Conservation (phyloP, 2,329 filamentous ascomycete genomes). For the Diaporthe sp. region DNA sequence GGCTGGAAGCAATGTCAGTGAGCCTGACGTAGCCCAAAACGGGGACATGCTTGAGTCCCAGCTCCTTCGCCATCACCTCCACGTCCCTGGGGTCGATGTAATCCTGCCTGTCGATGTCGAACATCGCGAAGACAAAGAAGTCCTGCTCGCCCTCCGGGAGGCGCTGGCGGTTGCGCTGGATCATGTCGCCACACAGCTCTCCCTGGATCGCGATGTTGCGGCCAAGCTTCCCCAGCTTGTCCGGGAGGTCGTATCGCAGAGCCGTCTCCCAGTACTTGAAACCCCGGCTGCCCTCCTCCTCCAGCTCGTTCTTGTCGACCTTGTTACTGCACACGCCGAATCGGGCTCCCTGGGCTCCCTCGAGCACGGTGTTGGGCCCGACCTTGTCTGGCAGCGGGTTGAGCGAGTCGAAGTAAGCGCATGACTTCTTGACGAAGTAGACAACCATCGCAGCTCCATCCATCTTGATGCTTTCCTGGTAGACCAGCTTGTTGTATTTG, state of each 20-base stretch:
- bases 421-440: conserved; percentile 51
- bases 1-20: conserved; percentile 41
- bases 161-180: conserved; percentile 48
- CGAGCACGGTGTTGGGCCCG: conserved; percentile 41
- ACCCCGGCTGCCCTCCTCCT: not conserved
- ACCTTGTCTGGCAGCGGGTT: conserved; percentile 35
- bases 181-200: conserved; percentile 49
- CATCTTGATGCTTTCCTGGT: conserved; percentile 56
- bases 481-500: conserved; percentile 46
- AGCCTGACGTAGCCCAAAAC: conserved; percentile 46
- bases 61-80: conserved; percentile 45
- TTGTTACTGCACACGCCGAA: conserved; percentile 51
- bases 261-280: conserved; percentile 46
- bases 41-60: conserved; percentile 51
- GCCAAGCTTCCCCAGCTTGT: conserved; percentile 43
- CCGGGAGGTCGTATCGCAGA: conserved; percentile 43
- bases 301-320: conserved; percentile 44
- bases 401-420: conserved; percentile 39
- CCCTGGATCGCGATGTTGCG: conserved; percentile 49
- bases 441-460: conserved; percentile 55
- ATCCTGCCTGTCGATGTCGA: conserved; percentile 49
- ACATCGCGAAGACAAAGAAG: conserved; percentile 52
- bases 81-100: conserved; percentile 48
- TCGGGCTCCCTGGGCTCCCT: conserved; percentile 48
- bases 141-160: conserved; percentile 45